Evolutionary conservation across 306 rosid species (phyloP).

Genomic region (Albizia julibrissin): DNA sequence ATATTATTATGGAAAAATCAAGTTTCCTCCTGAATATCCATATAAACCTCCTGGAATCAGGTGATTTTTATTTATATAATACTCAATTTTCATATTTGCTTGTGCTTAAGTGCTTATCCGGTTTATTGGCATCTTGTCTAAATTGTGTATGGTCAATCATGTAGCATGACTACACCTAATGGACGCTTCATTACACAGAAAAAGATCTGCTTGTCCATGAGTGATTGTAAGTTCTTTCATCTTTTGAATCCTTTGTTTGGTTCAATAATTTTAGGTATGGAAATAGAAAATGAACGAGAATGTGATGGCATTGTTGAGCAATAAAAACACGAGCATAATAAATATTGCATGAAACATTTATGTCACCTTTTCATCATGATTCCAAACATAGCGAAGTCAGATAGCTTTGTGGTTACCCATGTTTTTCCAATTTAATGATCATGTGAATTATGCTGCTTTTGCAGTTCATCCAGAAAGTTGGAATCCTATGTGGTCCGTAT

Average conservation of each 20-base stretch:
- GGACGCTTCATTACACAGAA: slow-evolving; percentile 96
- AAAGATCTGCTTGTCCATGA: slow-evolving; percentile 86
- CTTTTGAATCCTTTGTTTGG: neutral
- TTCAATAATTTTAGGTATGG: neutral
- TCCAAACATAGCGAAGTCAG: neutral
- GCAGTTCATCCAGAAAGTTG: slow-evolving; percentile 85
- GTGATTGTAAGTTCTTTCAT: slow-evolving; percentile 56
- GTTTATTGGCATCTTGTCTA: slow-evolving; percentile 16
- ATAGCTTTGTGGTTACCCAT: slow-evolving; percentile 1
- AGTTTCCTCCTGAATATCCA: slow-evolving; percentile 89
- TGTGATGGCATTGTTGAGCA: neutral
- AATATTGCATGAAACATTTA: neutral
- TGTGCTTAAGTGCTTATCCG: slow-evolving; percentile 11
- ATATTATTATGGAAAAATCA: slow-evolving; percentile 93
- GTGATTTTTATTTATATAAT: slow-evolving; percentile 41
- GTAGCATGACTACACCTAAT: slow-evolving; percentile 95
- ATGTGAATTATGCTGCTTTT: slow-evolving; percentile 21
- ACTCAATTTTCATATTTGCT: slow-evolving; percentile 8
- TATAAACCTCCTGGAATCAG: slow-evolving; percentile 98
- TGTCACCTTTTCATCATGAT: neutral
- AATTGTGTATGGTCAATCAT: slow-evolving; percentile 20
- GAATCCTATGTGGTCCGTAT: slow-evolving; percentile 90
- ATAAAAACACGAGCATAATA: neutral
- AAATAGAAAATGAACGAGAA: neutral
- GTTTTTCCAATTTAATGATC: slow-evolving; percentile 12